phyloP scores from a whole-genome alignment of 73 alveolate species.

The Paramecium primaurelia region DNA sequence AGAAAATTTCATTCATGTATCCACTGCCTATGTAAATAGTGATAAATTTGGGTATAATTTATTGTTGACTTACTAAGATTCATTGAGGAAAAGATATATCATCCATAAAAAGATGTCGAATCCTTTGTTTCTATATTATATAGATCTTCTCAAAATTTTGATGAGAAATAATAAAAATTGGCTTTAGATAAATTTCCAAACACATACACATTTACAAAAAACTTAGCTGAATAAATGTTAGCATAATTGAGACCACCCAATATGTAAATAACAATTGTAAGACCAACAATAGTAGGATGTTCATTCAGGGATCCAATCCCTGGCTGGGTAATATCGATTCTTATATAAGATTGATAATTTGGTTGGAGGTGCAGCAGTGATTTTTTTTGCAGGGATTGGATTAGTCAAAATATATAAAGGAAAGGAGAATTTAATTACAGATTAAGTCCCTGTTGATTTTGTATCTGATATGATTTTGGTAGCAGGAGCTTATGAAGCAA shows the following conservation, averaged over 20 bases:
- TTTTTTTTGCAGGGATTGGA: slow-evolving; percentile 79
- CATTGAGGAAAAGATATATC: slow-evolving; percentile 2
- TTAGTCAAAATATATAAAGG: slow-evolving; percentile 74
- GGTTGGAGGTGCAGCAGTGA: slow-evolving; percentile 85
- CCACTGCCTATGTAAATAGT: slow-evolving; percentile 75
- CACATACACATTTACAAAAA: slow-evolving; percentile 86
- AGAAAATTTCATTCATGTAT: slow-evolving; percentile 70
- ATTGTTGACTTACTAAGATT: not conserved
- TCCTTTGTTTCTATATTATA: not conserved
- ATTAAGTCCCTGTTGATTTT: slow-evolving; percentile 87
- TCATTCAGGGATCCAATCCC: slow-evolving; percentile 82
- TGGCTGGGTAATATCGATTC: slow-evolving; percentile 84
- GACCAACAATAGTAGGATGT: slow-evolving; percentile 89
- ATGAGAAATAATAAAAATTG: slow-evolving; percentile 48
- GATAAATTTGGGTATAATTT: slow-evolving; percentile 70
- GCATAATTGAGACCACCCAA: slow-evolving; percentile 63
- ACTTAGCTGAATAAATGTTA: slow-evolving; percentile 78
- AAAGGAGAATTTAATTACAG: slow-evolving; percentile 73
- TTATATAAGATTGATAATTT: slow-evolving; percentile 44
- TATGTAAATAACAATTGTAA: slow-evolving; percentile 70
- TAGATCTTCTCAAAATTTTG: not conserved
- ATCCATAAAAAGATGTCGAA: slow-evolving; percentile 46
- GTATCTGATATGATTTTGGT: slow-evolving; percentile 77
- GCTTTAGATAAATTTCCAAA: slow-evolving; percentile 81
- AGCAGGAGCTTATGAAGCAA: slow-evolving; percentile 56